Evolutionary conservation across 371 early-diverging fungal genomes (phyloP).

Genomic region (Funneliformis caledonium): DNA sequence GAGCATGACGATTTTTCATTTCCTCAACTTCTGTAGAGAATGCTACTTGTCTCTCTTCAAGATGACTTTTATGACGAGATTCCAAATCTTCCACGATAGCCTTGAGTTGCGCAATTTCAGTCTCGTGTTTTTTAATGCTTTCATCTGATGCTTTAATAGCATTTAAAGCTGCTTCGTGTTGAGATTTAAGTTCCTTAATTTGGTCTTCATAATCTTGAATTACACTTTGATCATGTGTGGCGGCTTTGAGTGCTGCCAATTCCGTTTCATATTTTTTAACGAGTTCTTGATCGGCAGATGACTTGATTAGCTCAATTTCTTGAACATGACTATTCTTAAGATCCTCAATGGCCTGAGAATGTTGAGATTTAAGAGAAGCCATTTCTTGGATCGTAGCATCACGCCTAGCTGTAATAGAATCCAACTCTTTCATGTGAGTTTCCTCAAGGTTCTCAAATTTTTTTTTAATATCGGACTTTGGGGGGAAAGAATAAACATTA

Average conservation of each 20-base stretch:
- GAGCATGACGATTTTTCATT: slow-evolving; percentile 6
- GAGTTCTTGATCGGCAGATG: slow-evolving; percentile 13
- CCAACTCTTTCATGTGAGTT: slow-evolving; percentile 15
- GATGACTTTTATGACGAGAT: neutral
- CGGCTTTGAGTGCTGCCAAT: neutral
- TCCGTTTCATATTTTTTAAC: slow-evolving; percentile 20
- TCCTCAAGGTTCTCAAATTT: neutral
- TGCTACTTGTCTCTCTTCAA: neutral
- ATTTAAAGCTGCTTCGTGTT: neutral
- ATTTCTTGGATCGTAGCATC: slow-evolving; percentile 30
- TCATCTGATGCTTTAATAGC: too few relatives aligned
- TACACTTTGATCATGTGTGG: neutral
- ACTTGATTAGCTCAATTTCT: slow-evolving; percentile 10
- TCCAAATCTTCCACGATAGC: neutral
- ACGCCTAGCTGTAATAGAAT: neutral
- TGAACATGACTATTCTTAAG: slow-evolving; percentile 3
- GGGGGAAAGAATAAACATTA: neutral
- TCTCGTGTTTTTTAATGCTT: neutral
- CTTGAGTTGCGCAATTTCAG: slow-evolving; percentile 3
- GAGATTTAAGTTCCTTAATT: neutral
- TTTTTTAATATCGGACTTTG: neutral
- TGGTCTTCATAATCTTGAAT: too few relatives aligned
- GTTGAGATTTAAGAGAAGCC: slow-evolving; percentile 1
- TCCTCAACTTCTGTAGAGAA: slow-evolving; percentile 1
- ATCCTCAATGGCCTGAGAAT: slow-evolving; percentile 34